Base-by-base conservation (phyloP, 2,329 filamentous ascomycete genomes). In the Xylariaceae sp. region DNA sequence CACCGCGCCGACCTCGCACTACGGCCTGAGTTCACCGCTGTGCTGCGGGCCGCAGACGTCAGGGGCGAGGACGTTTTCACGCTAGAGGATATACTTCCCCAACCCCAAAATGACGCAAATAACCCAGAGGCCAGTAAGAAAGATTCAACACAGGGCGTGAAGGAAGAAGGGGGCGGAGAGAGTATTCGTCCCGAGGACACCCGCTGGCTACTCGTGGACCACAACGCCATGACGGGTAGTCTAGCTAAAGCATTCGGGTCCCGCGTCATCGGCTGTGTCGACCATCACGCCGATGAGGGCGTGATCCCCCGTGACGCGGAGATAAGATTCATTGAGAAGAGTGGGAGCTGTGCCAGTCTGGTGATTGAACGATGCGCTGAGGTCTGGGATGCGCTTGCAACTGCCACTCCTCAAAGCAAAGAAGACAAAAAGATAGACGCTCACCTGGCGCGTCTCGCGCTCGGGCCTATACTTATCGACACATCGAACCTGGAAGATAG, bases 201-300 rank as follows among this genome's bases (percentile, higher is more conserved):
- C 1, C 78, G 77, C 46, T 92, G 89, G 89, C 75, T 91, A 16
- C 78, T 95, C 1, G 89, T 95, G 3, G 91, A 95, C 74, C 91
- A 95, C 77, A 95, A 95, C 69, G 81, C 78, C 1, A 77, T 91
- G 44, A 87, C 88, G 5, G 89, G 89, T 0, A 67, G 74, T 12
- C 76, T 94, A 14, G 82, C 79, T 14, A 73, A 71, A 33, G 72
- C 78, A 14, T 90, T 85, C 67, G 74, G 75, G 0, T 59, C 69
- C 3, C 75, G 77, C 7, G 82, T 93, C 0, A 74, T 79, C 4
- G 89, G 87, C 3, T 87, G 87, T 62, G 82, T 95, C 51, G 91
- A 95, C 73, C 91, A 95, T 73, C 91, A 95, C 70, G 86, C 83
- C 0, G 90, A 95, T 60, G 91, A 95, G 67, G 72, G 77, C 5